phyloP scores from a whole-genome alignment of 2,329 filamentous ascomycete species.

The Cadophora sp. region DNA sequence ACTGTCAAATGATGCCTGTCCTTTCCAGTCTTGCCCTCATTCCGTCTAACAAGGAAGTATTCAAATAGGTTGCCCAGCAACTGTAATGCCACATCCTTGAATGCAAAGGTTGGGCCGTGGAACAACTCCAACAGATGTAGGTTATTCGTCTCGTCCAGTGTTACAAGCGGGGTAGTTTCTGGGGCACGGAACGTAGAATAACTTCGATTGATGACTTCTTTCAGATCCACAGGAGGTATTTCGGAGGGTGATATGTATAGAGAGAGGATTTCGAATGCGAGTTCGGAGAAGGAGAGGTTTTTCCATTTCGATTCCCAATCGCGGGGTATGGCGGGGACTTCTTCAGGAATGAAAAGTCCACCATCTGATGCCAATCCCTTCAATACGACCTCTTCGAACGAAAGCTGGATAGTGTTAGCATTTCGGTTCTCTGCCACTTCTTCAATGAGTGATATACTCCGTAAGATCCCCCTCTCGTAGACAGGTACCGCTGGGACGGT shows the following conservation, averaged over 20 bases:
- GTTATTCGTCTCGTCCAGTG: constrained; percentile 74
- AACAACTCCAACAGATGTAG: constrained; percentile 92
- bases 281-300: constrained; percentile 78
- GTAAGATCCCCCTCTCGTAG: constrained; percentile 67
- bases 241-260: constrained; percentile 86
- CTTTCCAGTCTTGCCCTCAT: constrained; percentile 69
- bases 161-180: constrained; percentile 79
- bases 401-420: constrained; percentile 62
- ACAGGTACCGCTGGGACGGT: constrained; percentile 66
- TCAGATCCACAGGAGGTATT: constrained; percentile 81
- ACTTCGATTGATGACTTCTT: constrained; percentile 80
- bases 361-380: constrained; percentile 24
- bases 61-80: constrained; percentile 97
- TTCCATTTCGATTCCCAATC: constrained; percentile 77
- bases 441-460: constrained; percentile 53
- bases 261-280: constrained; percentile 84
- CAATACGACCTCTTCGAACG: constrained; percentile 77
- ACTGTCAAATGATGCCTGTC: constrained; percentile 80
- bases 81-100: constrained; percentile 94
- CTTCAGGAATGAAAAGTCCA: constrained; percentile 27
- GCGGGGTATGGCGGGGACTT: constrained; percentile 68
- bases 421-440: constrained; percentile 25
- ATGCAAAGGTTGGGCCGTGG: constrained; percentile 93
- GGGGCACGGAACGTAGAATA: constrained; percentile 88
- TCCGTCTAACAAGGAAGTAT: constrained; percentile 80